Conservation (phyloP, 352 stramenopile genomes). For the Phytophthora chlamydospora region DNA sequence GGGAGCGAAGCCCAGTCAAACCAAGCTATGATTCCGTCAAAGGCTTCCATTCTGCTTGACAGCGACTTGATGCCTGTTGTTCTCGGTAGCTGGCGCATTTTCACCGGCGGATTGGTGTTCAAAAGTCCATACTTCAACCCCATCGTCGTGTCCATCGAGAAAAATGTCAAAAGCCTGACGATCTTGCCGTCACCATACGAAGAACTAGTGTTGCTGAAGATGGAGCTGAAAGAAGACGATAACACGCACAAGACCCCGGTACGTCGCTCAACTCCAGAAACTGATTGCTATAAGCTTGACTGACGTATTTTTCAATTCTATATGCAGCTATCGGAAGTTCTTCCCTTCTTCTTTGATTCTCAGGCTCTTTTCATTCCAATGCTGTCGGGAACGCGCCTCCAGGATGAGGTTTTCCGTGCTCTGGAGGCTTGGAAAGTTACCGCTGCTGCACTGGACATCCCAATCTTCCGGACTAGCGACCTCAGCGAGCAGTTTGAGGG, state of each 20-base stretch:
- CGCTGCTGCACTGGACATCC: constrained; percentile 46
- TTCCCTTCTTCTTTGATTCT: constrained; percentile 44
- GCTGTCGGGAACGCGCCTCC: constrained; percentile 64
- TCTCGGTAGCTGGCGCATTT: constrained; percentile 58
- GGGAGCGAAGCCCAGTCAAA: not conserved
- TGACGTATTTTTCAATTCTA: constrained; percentile 2
- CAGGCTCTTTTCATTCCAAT: constrained; percentile 56
- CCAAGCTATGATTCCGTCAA: constrained; percentile 26
- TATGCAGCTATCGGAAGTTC: constrained; percentile 38
- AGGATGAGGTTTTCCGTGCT: constrained; percentile 64
- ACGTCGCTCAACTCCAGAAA: constrained; percentile 1
- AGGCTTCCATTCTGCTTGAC: constrained; percentile 58
- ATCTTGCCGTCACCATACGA: constrained; percentile 61
- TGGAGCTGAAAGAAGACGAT: constrained; percentile 51
- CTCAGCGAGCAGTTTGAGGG: constrained; percentile 44
- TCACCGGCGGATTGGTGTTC: constrained; percentile 68
- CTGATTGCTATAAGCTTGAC: not conserved
- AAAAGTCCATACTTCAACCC: constrained; percentile 58
- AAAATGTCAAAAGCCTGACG: constrained; percentile 53
- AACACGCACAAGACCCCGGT: constrained; percentile 34
- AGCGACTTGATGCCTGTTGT: constrained; percentile 48
- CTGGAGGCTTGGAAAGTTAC: constrained; percentile 65
- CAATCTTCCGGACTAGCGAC: constrained; percentile 62
- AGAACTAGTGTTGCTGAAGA: constrained; percentile 66
- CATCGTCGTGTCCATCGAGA: constrained; percentile 68